Evolutionary conservation across 352 stramenopile genomes (phyloP), one percentile per base, ranked within the genome.

Genomic region (Pythium chondricola): DNA sequence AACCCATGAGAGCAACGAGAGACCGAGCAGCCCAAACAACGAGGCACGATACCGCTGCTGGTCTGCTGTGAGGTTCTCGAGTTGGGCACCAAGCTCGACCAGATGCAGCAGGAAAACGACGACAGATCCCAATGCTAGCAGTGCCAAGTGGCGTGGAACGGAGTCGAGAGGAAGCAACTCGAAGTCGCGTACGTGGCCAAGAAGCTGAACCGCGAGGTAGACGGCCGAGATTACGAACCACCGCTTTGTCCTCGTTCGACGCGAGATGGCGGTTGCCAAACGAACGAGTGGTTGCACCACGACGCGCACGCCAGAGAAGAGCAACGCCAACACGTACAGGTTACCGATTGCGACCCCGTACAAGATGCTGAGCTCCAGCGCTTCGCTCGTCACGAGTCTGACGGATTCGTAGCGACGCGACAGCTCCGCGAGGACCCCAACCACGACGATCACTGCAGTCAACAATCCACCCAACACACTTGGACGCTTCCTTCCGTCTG

Each of bases 1-100:
- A 32, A 71, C 38, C 74, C 76, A 91, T 25, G 78, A 65, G 30
- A 85, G 49, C 24, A 69, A 50, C 8, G 80, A 90, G 8, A 88
- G 36, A 7, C 41, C 56, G 22, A 85, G 60, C 5, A 89, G 25
- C 2, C 54, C 58, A 42, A 86, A 88, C 1, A 91, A 38, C 32
- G 83, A 85, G 14, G 49, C 47, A 21, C 84, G 65, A 45, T 88
- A 67, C 18, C 64, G 65, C 40, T 76, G 66, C 43, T 87, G 79
- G 42, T 85, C 74, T 17, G 33, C 51, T 0, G 65, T 70, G 26
- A 63, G 45, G 37, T 67, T 45, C 32, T 50, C 46, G 22, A 59
- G 67, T 51, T 55, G 50, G 25, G 69, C 62, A 37, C 69, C 71
- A 8, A 93, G 50, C 18, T 52, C 61, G 17, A 85, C 24, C 8